These are phyloP conservation scores for Ascodesmis nigricans DNA, from an alignment of 495 filamentous ascomycete species.

Conservation along the genomic window DNA sequence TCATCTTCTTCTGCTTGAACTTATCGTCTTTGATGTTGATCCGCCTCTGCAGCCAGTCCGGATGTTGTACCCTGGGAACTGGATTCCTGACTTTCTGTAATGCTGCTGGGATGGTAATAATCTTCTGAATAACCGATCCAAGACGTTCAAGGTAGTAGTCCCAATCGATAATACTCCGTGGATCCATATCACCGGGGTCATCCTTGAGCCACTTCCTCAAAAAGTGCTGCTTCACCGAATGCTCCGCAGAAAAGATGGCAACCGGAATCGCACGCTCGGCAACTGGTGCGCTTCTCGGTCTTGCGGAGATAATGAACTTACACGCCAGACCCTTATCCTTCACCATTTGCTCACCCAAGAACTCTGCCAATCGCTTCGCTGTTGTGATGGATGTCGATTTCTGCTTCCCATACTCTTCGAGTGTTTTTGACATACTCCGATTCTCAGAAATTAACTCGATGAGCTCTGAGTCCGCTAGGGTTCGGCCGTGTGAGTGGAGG, in stretches of 20 bases:
- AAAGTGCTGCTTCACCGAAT: conserved; percentile 67
- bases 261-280: conserved; percentile 88
- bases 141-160: conserved; percentile 88
- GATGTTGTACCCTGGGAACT: conserved; percentile 78
- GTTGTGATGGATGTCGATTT: conserved; percentile 98
- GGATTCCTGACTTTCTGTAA: conserved; percentile 88
- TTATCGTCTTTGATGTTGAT: conserved; percentile 91
- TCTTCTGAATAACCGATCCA: conserved; percentile 89
- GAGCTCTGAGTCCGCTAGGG: conserved; percentile 82
- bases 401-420: conserved; percentile 85
- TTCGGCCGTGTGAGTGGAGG: conserved; percentile 61
- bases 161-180: conserved; percentile 77
- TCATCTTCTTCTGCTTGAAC: conserved; percentile 97
- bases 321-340: conserved; percentile 98
- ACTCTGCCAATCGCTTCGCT: conserved; percentile 85
- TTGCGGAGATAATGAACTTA: conserved; percentile 93
- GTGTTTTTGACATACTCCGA: conserved; percentile 84
- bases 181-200: conserved; percentile 83
- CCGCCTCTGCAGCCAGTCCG: conserved; percentile 83
- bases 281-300: conserved; percentile 70
- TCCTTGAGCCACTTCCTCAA: conserved; percentile 88
- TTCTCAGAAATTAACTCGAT: conserved; percentile 99
- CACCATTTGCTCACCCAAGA: conserved; percentile 92
- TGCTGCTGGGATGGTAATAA: conserved; percentile 94
- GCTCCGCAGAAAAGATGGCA: conserved; percentile 88